Evolutionary conservation across 2,329 filamentous ascomycete genomes (phyloP), one percentile per base, ranked within the genome.

Genomic region (Lasiodiplodia sp.): DNA sequence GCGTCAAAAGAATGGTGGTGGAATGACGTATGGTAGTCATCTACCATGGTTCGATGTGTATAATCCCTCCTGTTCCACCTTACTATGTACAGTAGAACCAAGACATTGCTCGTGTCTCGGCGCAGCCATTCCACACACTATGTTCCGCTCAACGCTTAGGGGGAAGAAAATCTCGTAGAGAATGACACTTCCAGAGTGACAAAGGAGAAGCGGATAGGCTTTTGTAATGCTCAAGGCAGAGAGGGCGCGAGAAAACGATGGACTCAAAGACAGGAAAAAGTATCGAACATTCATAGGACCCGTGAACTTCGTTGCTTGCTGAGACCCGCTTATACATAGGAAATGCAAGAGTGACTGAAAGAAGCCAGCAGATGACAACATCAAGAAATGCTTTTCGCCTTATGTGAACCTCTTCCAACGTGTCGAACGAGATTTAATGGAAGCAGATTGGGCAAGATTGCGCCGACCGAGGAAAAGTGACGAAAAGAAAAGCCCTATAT

Each of bases 401-500:
- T n/a, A 38, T 52, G 47, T n/a, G 21, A 52, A 47, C 2, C 18
- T 37, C 60, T 64, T 52, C 60, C 44, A 38, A 53, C 25, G 31
- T 11, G 11, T 23, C 21, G 16, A 38, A 52, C 31, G 38, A 38
- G 34, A 28, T 38, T 37, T 31, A 64, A 12, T 34, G 40, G 23
- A 34, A 34, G 23, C 60, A 64, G 11, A 64, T 52, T n/a, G 60
- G 38, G 60, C 25, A 21, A 52, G 31, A 51, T 38, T 37, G 60
- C 60, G 12, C 16, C 37, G 31, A 12, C 12, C 16, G 40, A 25
- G 44, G 44, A 47, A 21, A 47, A 11, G 16, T n/a, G 44, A 47
- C 44, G 44, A 10, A 47, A 40, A 55, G n/a, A 52, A 68, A 60
- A 44, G 49, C 53, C 55, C 40, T 53, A 44, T n/a, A 60, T 68